Evolutionary conservation across 345 rosid genomes (phyloP).

Genomic region (Citrus glauca): DNA sequence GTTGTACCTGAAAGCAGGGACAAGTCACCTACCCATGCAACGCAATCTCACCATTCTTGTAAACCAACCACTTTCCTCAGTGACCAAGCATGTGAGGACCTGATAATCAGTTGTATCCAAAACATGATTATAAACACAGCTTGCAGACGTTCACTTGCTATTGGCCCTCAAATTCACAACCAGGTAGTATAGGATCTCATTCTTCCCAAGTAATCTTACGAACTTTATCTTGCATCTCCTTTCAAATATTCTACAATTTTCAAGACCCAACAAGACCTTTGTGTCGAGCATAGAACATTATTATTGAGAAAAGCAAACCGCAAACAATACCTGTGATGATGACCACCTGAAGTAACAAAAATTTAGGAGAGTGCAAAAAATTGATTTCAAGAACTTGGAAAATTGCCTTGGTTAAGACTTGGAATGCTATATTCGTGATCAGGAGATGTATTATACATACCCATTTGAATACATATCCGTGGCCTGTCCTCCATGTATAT

Average conservation of each 20-base stretch:
- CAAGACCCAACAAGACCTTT: conserved; percentile 66
- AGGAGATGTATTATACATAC: conserved; percentile 21
- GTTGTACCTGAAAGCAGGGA: conserved; percentile 3
- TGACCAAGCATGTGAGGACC: background rate
- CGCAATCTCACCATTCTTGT: background rate
- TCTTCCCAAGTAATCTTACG: background rate
- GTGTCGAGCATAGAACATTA: conserved; percentile 60
- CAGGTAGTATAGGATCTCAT: background rate
- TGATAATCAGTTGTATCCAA: background rate
- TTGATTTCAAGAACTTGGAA: background rate
- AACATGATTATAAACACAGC: background rate
- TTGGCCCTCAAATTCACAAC: background rate
- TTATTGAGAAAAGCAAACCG: conserved; percentile 36
- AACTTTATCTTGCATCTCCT: background rate
- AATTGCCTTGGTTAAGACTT: background rate
- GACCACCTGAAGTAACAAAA: conserved; percentile 46
- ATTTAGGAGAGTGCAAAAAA: background rate
- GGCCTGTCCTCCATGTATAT: conserved; percentile 36
- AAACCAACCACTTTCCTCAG: background rate
- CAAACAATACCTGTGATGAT: conserved; percentile 37
- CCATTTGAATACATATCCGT: conserved; percentile 51
- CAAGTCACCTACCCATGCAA: background rate
- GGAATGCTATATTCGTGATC: background rate
- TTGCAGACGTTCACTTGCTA: background rate
- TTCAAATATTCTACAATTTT: conserved; percentile 6